Evolutionary conservation across 805 yeast genomes (phyloP).

Genomic region (Diddensiella transvaalensis): DNA sequence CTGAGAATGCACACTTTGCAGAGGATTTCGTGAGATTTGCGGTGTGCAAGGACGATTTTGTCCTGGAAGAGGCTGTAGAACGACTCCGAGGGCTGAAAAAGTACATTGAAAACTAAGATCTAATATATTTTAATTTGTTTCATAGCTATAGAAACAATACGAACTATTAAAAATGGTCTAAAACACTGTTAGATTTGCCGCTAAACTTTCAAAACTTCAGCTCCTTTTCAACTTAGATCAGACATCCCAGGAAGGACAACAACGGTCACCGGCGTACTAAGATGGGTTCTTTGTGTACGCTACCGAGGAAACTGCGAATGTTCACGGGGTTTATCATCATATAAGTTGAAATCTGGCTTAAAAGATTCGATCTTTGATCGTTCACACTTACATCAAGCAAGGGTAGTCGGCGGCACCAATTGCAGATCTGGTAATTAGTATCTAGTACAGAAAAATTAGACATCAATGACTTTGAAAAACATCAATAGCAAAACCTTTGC

Average conservation of each 20-base stretch:
- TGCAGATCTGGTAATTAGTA: not conserved
- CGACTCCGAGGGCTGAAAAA: conserved; percentile 68
- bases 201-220: not conserved
- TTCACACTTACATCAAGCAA: not conserved
- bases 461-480: too few relatives aligned
- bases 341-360: conserved; percentile 20
- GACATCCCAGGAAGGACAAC: conserved; percentile 42
- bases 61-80: conserved; percentile 76
- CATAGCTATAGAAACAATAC: not conserved
- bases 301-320: conserved; percentile 46
- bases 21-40: conserved; percentile 90
- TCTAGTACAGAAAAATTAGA: too few relatives aligned
- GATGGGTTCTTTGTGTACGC: conserved; percentile 38
- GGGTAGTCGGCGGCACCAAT: too few relatives aligned
- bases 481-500: too few relatives aligned
- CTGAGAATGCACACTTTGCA: conserved; percentile 67
- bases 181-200: not conserved
- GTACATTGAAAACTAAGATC: conserved; percentile 39
- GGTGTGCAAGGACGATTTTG: conserved; percentile 86
- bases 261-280: conserved; percentile 41
- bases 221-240: conserved; percentile 24
- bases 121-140: too few relatives aligned
- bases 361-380: too few relatives aligned
- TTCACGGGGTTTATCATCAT: conserved; percentile 36
- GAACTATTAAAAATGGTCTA: not conserved